phyloP scores from a whole-genome alignment of 768 basidiomycete species.

The Psilocybe cubensis region DNA sequence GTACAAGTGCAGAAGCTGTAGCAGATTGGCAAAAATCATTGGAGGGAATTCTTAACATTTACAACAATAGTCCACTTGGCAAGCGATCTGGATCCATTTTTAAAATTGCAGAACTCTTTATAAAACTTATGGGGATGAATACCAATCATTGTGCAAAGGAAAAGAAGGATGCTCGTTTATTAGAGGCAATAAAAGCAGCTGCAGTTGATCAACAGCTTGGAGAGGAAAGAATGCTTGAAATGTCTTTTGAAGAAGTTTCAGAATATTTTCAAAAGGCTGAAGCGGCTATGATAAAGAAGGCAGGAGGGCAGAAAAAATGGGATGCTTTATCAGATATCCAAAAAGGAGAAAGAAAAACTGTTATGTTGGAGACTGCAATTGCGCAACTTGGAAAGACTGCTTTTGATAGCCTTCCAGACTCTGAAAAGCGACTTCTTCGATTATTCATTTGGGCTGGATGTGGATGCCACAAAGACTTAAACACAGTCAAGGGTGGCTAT shows the following conservation, averaged over 20 bases:
- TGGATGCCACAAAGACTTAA: constrained; percentile 36
- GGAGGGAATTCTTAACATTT: constrained; percentile 17
- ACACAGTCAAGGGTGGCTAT: too few relatives aligned
- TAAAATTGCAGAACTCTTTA: constrained; percentile 17
- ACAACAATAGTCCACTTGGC: constrained; percentile 25
- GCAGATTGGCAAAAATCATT: constrained; percentile 21
- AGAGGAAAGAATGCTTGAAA: constrained; percentile 23
- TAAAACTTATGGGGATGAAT: constrained; percentile 19
- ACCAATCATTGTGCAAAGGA: constrained; percentile 32
- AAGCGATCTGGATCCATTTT: constrained; percentile 15
- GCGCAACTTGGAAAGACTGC: too few relatives aligned
- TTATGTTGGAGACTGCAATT: too few relatives aligned
- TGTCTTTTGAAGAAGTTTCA: constrained; percentile 10
- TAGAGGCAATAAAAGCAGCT: constrained; percentile 20
- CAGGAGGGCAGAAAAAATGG: constrained; percentile 19
- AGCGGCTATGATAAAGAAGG: constrained; percentile 15
- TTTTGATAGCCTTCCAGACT: too few relatives aligned
- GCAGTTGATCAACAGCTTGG: constrained; percentile 25
- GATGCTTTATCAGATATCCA: constrained; percentile 5
- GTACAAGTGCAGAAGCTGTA: constrained; percentile 23
- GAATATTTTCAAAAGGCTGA: too few relatives aligned
- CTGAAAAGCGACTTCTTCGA: constrained; percentile 16
- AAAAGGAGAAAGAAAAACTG: too few relatives aligned
- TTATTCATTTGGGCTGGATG: constrained; percentile 37
- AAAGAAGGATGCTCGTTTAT: constrained; percentile 27